Percentiles rank a stretch among this genome's conserved stretches.
Evolutionary conservation across 2,329 filamentous ascomycete genomes (phyloP).

Genomic region (Colletotrichum sojae): DNA sequence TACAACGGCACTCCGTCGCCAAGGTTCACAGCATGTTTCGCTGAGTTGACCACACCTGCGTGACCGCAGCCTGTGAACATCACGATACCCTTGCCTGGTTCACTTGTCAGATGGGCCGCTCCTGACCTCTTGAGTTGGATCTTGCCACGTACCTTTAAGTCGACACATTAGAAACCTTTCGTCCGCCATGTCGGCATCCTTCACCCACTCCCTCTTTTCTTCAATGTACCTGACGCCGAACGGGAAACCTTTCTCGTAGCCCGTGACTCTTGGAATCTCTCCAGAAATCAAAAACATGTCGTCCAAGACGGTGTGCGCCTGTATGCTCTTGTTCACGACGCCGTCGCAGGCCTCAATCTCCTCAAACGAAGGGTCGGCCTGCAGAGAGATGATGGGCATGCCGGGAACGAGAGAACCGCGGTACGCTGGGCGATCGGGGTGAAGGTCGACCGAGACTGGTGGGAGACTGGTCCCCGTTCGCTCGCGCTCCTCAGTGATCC

Average conservation of each 20-base stretch:
- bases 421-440: conserved; percentile 65
- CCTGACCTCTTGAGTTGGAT: background rate
- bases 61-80: conserved; percentile 71
- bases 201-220: conserved; percentile 58
- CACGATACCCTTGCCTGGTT: conserved; percentile 57
- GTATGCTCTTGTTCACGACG: conserved; percentile 52
- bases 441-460: conserved; percentile 62
- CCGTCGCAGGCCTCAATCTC: conserved; percentile 53
- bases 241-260: conserved; percentile 64
- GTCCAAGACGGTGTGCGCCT: conserved; percentile 62
- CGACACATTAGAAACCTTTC: conserved; percentile 69
- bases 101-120: background rate
- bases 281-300: conserved; percentile 68
- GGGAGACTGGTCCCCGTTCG: background rate
- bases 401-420: conserved; percentile 56
- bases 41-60: conserved; percentile 67
- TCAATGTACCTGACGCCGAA: conserved; percentile 59
- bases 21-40: conserved; percentile 60
- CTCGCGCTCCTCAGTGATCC: conserved; percentile 57
- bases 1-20: conserved; percentile 56
- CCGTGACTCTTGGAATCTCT: conserved; percentile 63
- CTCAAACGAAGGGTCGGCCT: conserved; percentile 66
- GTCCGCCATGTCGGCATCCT: conserved; percentile 64
- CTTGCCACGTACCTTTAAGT: conserved; percentile 57
- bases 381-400: conserved; percentile 59